Conservation (phyloP, 1,284 basidiomycete species). For the Exobasidium rhododendri region DNA sequence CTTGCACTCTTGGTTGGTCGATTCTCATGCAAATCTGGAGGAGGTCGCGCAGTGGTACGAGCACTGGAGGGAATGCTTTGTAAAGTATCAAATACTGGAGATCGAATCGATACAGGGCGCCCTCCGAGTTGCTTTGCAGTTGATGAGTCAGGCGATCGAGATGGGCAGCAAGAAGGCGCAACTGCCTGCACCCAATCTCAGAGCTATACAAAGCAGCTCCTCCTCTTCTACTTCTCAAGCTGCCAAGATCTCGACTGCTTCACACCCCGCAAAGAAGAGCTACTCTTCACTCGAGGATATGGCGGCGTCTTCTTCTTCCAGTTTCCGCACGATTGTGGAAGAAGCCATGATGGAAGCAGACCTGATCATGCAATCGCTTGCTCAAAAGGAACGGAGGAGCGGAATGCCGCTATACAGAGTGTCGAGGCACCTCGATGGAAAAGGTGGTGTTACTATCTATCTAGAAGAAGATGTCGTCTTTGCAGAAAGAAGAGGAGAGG, state of each 20-base stretch:
- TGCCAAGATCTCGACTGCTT: not conserved
- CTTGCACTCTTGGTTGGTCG: constrained; percentile 84
- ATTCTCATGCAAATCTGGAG: constrained; percentile 74
- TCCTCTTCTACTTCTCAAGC: constrained; percentile 14
- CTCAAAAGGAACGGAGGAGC: constrained; percentile 73
- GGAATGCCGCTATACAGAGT: constrained; percentile 80
- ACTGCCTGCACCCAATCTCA: constrained; percentile 59
- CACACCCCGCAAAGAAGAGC: constrained; percentile 3
- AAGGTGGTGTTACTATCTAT: constrained; percentile 78
- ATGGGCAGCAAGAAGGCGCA: constrained; percentile 56
- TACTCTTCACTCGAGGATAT: constrained; percentile 12
- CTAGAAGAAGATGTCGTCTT: constrained; percentile 60
- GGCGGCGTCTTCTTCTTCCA: constrained; percentile 53
- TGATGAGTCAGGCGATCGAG: constrained; percentile 88
- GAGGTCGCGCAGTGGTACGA: constrained; percentile 85
- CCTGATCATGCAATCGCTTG: constrained; percentile 80
- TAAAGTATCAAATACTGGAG: constrained; percentile 61
- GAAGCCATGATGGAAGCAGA: constrained; percentile 79
- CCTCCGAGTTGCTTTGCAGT: constrained; percentile 76
- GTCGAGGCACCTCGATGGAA: constrained; percentile 71
- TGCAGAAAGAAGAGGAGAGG: not conserved
- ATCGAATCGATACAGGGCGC: constrained; percentile 66
- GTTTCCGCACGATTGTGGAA: constrained; percentile 85
- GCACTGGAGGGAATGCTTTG: constrained; percentile 81
- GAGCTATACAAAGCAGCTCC: constrained; percentile 57